Evolutionary conservation across 164 flowering plant species (phyloP), one percentile per base, ranked within the genome.

Genomic region (Umbilicus rupestris): DNA sequence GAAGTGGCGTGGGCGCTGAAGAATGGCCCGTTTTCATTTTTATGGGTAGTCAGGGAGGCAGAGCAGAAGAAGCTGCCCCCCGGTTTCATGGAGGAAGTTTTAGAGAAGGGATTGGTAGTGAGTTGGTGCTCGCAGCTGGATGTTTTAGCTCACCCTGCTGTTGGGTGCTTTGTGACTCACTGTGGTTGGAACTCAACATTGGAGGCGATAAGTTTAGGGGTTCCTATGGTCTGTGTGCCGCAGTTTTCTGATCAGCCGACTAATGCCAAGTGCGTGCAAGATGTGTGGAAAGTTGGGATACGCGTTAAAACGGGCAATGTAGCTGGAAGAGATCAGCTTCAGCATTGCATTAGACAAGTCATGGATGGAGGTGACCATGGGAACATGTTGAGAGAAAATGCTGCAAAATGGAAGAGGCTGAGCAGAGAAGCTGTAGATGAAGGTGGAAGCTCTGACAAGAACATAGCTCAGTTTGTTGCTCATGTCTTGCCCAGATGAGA

Each of bases 181-280:
- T 78, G 82, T 55, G 81, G 84, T n/a, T 79, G 76, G 78, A 81
- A 77, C 70, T 81, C 81, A 16, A 70, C 73, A 1, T 64, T 78
- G 11, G 85, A 82, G 71, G 78, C 78, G n/a, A 59, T 78, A 65
- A 73, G 77, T 68, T 62, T 78, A 15, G 83, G 83, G 12, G 80
- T 78, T 63, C 83, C 83, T 0, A 69, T 82, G 75, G 73, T 82
- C 46, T 74, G 67, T 9, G 22, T 80, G 65, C 81, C 83, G 4
- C 78, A 74, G 29, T 73, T 72, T 73, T 35, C 71, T 1, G 83
- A 82, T 65, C 83, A 82, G 52, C 65, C 72, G 3, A 76, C 81
- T 5, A 80, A 82, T 66, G 79, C 80, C 7, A 80, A 82, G 73
- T 75, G 46, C 59, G 58, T 76, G 5, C 76, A 66, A 15, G 83